Evolutionary conservation across 768 basidiomycete species (phyloP).

Genomic region (Rhodocollybia butyracea): DNA sequence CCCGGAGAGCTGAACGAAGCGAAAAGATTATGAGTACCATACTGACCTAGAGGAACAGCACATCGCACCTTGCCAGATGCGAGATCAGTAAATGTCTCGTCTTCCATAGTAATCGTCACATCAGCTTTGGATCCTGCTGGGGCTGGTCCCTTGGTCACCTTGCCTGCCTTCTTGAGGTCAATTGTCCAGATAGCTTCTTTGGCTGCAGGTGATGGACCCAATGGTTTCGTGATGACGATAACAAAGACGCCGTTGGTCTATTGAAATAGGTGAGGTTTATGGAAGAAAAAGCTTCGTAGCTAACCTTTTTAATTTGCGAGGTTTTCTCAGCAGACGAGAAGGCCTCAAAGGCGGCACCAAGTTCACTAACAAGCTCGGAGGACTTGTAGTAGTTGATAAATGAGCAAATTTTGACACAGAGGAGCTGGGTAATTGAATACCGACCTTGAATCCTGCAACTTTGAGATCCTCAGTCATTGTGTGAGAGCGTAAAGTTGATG

Average conservation of each 20-base stretch:
- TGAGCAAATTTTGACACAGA: neutral
- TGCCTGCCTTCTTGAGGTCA: constrained; percentile 84
- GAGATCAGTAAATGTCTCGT: constrained; percentile 71
- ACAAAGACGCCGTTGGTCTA: constrained; percentile 90
- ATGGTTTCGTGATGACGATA: constrained; percentile 70
- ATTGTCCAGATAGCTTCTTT: constrained; percentile 85
- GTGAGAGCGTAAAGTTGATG: constrained; percentile 30
- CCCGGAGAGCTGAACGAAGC: constrained; percentile 62
- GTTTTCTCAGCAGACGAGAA: constrained; percentile 62
- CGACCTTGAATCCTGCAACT: constrained; percentile 71
- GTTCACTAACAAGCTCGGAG: constrained; percentile 58
- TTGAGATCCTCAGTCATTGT: constrained; percentile 57
- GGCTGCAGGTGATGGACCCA: constrained; percentile 30
- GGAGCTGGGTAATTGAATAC: neutral
- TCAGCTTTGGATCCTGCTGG: constrained; percentile 69
- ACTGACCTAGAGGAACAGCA: neutral
- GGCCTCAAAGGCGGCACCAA: constrained; percentile 49
- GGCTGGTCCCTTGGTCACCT: constrained; percentile 65
- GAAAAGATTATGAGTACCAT: neutral
- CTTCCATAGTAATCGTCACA: constrained; percentile 75
- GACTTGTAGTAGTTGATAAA: constrained; percentile 37
- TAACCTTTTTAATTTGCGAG: constrained; percentile 72
- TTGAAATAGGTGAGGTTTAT: neutral
- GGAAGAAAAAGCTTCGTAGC: neutral
- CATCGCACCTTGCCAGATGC: constrained; percentile 64